A percentile compares a stretch with the other conserved stretches of the same genome.
These are phyloP conservation scores for Aspergillus hortae DNA, from an alignment of 2,329 filamentous ascomycete species.

Conservation along the genomic window DNA sequence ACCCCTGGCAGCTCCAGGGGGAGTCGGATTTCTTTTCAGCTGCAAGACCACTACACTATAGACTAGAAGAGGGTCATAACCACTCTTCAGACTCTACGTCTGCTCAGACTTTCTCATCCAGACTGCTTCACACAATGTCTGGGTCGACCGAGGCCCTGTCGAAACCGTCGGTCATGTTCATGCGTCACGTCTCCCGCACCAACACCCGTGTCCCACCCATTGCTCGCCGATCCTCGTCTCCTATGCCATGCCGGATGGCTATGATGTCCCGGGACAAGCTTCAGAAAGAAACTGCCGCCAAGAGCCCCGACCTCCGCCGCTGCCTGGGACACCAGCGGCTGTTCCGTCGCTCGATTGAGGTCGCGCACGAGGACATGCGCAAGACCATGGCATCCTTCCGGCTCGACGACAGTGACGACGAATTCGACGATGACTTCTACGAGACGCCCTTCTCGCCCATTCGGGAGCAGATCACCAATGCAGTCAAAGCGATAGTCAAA, in stretches of 20 bases:
- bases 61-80: not conserved
- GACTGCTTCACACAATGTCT: constrained; percentile 3
- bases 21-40: not conserved
- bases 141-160: constrained; percentile 3
- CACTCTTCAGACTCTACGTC: not conserved
- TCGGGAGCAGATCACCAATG: constrained; percentile 12
- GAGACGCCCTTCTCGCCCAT: not conserved
- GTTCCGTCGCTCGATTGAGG: constrained; percentile 14
- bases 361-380: constrained; percentile 14
- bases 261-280: constrained; percentile 18
- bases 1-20: not conserved
- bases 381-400: constrained; percentile 7
- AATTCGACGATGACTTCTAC: not conserved
- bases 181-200: constrained; percentile 9
- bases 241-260: constrained; percentile 11
- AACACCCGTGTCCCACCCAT: constrained; percentile 17
- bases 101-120: not conserved
- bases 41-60: not conserved
- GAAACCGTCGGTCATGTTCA: constrained; percentile 1
- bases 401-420: constrained; percentile 9
- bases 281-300: constrained; percentile 8
- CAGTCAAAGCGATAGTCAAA: constrained; percentile 9
- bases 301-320: constrained; percentile 22
- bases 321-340: constrained; percentile 19
- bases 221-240: constrained; percentile 7